Percentiles rank a stretch among this genome's conserved stretches.
Conservation (phyloP, 768 basidiomycete genomes). For the Phanerodontia chrysosporium region DNA sequence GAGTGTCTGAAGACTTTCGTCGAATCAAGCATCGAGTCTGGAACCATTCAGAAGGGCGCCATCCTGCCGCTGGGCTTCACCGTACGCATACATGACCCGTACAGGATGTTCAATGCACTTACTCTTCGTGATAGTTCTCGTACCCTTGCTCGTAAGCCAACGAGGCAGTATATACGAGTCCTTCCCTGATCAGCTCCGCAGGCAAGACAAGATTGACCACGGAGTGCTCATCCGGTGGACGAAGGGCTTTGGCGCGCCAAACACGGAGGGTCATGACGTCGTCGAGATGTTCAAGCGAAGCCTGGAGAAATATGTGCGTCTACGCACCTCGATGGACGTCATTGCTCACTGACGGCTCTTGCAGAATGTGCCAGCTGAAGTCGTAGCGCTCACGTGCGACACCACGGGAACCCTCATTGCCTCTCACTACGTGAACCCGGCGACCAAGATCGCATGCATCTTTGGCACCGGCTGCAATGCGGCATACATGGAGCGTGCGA, state of each 20-base stretch:
- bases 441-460: slow-evolving; percentile 90
- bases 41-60: slow-evolving; percentile 47
- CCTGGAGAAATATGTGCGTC: slow-evolving; percentile 68
- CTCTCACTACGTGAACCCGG: slow-evolving; percentile 90
- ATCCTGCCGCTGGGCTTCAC: slow-evolving; percentile 89
- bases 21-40: slow-evolving; percentile 60
- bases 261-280: slow-evolving; percentile 91
- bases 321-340: background rate
- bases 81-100: slow-evolving; percentile 34
- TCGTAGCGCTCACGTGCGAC: slow-evolving; percentile 93
- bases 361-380: slow-evolving; percentile 79
- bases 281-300: slow-evolving; percentile 89
- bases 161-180: background rate
- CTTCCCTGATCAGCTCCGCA: slow-evolving; percentile 25
- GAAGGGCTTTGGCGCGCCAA: slow-evolving; percentile 92
- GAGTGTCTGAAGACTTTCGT: slow-evolving; percentile 90
- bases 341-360: slow-evolving; percentile 1
- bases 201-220: slow-evolving; percentile 93
- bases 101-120: background rate
- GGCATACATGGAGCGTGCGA: slow-evolving; percentile 92
- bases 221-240: slow-evolving; percentile 97
- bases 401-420: slow-evolving; percentile 98
- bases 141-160: slow-evolving; percentile 85
- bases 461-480: slow-evolving; percentile 99
- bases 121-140: slow-evolving; percentile 54